phyloP scores from a whole-genome alignment of 2,329 filamentous ascomycete genomes.

The Mycosphaerelloides madeirae region DNA sequence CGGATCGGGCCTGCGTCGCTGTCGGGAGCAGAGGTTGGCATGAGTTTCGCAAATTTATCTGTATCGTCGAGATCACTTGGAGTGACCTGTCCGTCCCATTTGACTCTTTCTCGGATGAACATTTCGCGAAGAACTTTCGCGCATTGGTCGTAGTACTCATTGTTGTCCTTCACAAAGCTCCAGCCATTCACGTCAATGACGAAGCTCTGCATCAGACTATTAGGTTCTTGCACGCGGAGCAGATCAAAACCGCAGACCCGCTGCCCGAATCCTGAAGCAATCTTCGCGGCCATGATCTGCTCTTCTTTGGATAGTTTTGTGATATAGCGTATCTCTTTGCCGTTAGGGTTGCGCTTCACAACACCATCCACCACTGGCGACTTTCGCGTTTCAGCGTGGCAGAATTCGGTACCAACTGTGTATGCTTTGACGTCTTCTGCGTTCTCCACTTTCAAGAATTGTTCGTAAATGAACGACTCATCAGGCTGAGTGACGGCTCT shows the following conservation, averaged over 20 bases:
- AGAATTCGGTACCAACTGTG: slow-evolving; percentile 87
- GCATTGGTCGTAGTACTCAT: slow-evolving; percentile 93
- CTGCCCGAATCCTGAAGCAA: slow-evolving; percentile 88
- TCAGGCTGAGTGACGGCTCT: slow-evolving; percentile 74
- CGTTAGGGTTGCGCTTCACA: slow-evolving; percentile 91
- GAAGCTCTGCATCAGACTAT: slow-evolving; percentile 63
- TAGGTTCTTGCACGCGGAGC: slow-evolving; percentile 67
- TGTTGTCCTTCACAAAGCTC: slow-evolving; percentile 99
- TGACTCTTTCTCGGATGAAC: slow-evolving; percentile 74
- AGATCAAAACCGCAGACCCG: slow-evolving; percentile 94
- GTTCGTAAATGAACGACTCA: slow-evolving; percentile 92
- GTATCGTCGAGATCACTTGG: slow-evolving; percentile 25
- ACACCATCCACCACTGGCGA: slow-evolving; percentile 95
- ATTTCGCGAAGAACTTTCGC: slow-evolving; percentile 80
- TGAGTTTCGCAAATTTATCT: slow-evolving; percentile 9
- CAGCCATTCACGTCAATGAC: slow-evolving; percentile 99
- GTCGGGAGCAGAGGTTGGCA: slow-evolving; percentile 14
- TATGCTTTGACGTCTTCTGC: slow-evolving; percentile 98
- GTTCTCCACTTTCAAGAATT: slow-evolving; percentile 94
- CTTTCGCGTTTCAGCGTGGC: slow-evolving; percentile 94
- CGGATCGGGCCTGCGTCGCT: slow-evolving; percentile 15
- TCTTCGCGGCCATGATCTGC: slow-evolving; percentile 79
- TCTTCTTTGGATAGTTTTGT: slow-evolving; percentile 78
- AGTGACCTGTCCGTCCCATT: slow-evolving; percentile 44
- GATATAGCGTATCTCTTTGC: slow-evolving; percentile 94